Percentiles rank a stretch among this genome's conserved stretches.
Evolutionary conservation across 768 basidiomycete genomes (phyloP).

Genomic region (Gautieria morchelliformis): DNA sequence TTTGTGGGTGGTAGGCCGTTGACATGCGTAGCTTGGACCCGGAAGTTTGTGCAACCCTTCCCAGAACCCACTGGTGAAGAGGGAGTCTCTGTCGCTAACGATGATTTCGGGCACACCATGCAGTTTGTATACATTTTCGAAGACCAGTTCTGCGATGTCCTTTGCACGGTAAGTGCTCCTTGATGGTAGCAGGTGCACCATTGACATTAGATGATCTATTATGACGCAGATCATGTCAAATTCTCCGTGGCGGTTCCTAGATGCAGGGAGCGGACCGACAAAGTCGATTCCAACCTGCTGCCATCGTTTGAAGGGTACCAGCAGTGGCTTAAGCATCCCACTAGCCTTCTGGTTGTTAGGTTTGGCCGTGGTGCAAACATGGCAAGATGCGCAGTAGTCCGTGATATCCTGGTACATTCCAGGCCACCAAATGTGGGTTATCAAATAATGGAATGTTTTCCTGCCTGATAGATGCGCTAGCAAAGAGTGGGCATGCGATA

Average conservation of each 20-base stretch:
- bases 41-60: too few species aligned
- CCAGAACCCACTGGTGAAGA: conserved; percentile 9
- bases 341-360: too few species aligned
- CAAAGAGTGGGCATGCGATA: too few species aligned
- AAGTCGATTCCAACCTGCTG: conserved; percentile 22
- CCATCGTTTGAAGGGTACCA: conserved; percentile 16
- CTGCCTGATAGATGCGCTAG: too few species aligned
- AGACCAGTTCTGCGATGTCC: conserved; percentile 23
- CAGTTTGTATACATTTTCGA: conserved; percentile 20
- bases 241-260: neutral
- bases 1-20: conserved; percentile 37
- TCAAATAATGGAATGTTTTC: too few species aligned
- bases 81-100: neutral
- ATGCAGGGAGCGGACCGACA: conserved; percentile 15
- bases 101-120: conserved; percentile 21
- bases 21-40: conserved; percentile 18
- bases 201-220: conserved; percentile 15
- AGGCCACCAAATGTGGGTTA: too few species aligned
- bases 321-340: conserved; percentile 13
- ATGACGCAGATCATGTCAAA: conserved; percentile 25
- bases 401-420: too few species aligned
- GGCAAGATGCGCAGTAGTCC: too few species aligned
- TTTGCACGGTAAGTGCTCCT: conserved; percentile 12
- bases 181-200: conserved; percentile 26
- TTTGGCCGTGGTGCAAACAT: too few species aligned